These are phyloP conservation scores for Aspergillus clavatus DNA, from an alignment of 2,329 filamentous ascomycete species.

Conservation along the genomic window DNA sequence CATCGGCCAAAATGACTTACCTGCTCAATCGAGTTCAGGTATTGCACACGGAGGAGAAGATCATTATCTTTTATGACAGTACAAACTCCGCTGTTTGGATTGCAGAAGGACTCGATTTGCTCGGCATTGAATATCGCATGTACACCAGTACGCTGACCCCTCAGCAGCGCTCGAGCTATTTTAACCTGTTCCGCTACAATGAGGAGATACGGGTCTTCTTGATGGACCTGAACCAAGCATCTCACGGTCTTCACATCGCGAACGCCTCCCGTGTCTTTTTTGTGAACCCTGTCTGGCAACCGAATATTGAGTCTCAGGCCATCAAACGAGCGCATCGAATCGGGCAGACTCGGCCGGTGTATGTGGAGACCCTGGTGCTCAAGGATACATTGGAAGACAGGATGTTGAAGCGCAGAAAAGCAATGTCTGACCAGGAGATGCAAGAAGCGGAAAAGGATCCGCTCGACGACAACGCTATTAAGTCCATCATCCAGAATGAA, in stretches of 20 bases:
- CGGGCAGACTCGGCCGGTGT: constrained; percentile 71
- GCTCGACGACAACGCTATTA: constrained; percentile 56
- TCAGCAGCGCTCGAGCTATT: constrained; percentile 65
- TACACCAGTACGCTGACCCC: constrained; percentile 53
- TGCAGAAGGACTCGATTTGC: constrained; percentile 71
- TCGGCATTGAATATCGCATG: constrained; percentile 58
- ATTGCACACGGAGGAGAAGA: constrained; percentile 71
- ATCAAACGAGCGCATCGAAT: constrained; percentile 87
- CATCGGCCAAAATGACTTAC: constrained; percentile 83
- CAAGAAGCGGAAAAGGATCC: constrained; percentile 53
- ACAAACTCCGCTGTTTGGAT: constrained; percentile 85
- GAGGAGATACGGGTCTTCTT: constrained; percentile 69
- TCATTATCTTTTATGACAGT: constrained; percentile 87
- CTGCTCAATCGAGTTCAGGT: constrained; percentile 67
- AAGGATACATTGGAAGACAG: constrained; percentile 77
- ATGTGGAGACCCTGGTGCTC: constrained; percentile 80
- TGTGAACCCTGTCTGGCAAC: constrained; percentile 79
- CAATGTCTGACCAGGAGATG: constrained; percentile 64
- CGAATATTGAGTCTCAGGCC: constrained; percentile 79
- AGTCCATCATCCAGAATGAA: constrained; percentile 55
- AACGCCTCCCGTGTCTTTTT: constrained; percentile 84
- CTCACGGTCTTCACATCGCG: constrained; percentile 80
- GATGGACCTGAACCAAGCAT: constrained; percentile 87
- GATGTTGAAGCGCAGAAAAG: constrained; percentile 66
- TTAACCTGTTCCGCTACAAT: constrained; percentile 70